Percentiles rank a stretch among this genome's conserved stretches.
Evolutionary conservation across 306 rosid species (phyloP).

Genomic region (Pterocarpus santalinus): DNA sequence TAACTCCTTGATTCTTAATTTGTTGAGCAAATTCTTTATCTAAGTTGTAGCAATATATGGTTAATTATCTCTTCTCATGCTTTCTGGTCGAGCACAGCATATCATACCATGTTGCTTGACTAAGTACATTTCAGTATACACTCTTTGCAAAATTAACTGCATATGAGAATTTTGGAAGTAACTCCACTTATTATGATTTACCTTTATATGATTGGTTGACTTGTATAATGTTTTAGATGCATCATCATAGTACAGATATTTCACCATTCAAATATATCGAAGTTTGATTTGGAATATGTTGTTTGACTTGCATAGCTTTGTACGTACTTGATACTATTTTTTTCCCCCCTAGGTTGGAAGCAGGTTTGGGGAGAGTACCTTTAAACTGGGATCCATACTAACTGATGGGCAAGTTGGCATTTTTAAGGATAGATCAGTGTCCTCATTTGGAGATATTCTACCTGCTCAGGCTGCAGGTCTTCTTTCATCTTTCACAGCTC

Average conservation of each 20-base stretch:
- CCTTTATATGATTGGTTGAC: conserved; percentile 15
- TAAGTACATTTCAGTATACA: not conserved
- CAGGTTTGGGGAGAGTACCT: conserved; percentile 96
- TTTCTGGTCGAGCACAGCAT: conserved; percentile 14
- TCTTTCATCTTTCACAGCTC: conserved; percentile 92
- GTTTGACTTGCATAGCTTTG: conserved; percentile 28
- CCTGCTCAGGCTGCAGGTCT: conserved; percentile 99
- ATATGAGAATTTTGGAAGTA: not conserved
- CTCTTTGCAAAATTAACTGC: conserved; percentile 30
- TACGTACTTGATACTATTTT: conserved; percentile 33
- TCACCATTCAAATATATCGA: conserved; percentile 19
- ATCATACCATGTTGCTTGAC: conserved; percentile 16
- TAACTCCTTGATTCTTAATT: conserved; percentile 11
- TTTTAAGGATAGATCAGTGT: conserved; percentile 96
- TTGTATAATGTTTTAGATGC: conserved; percentile 23
- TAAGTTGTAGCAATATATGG: conserved; percentile 24
- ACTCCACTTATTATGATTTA: not conserved
- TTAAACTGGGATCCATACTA: conserved; percentile 91
- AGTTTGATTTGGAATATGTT: conserved; percentile 37
- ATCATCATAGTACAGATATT: conserved; percentile 13
- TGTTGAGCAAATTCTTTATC: conserved; percentile 1
- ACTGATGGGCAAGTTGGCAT: conserved; percentile 97
- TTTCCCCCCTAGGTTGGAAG: conserved; percentile 78
- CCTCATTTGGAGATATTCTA: conserved; percentile 92
- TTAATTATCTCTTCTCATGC: conserved; percentile 1